Conservation (phyloP, 1,284 basidiomycete genomes). For the Leccinum angustisporum region DNA sequence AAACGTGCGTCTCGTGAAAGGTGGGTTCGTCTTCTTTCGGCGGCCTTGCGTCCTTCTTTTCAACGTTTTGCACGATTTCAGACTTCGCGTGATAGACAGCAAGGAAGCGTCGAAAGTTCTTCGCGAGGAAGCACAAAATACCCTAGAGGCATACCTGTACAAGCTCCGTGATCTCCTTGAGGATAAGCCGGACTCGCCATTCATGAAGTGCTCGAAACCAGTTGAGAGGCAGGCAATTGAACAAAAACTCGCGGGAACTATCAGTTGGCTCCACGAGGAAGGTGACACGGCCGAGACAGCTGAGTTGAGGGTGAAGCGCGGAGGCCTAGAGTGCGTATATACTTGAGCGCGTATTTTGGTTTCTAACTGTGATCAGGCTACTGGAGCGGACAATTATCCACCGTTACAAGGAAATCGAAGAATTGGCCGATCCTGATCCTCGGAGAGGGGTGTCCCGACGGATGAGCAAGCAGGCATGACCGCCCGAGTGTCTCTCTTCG, state of each 20-base stretch:
- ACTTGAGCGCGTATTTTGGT: not conserved
- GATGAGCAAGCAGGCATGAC: too few relatives aligned
- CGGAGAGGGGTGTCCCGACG: too few relatives aligned
- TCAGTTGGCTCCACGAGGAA: conserved; percentile 82
- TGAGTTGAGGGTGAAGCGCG: conserved; percentile 71
- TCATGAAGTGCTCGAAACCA: conserved; percentile 76
- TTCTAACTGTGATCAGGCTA: conserved; percentile 44
- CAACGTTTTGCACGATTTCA: conserved; percentile 34
- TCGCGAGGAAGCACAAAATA: conserved; percentile 89
- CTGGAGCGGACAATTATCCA: conserved; percentile 82
- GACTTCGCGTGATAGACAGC: conserved; percentile 76
- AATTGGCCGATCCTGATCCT: conserved; percentile 37
- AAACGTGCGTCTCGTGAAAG: conserved; percentile 70
- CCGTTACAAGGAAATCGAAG: conserved; percentile 84
- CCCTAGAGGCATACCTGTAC: conserved; percentile 92
- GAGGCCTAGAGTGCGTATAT: conserved; percentile 74
- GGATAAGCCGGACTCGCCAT: conserved; percentile 64
- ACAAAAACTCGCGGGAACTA: conserved; percentile 67
- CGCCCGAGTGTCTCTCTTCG: too few relatives aligned
- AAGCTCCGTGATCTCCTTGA: conserved; percentile 82
- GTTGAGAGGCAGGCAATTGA: conserved; percentile 69
- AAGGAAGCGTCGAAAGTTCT: conserved; percentile 77
- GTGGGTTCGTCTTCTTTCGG: conserved; percentile 40
- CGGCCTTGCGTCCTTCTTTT: not conserved
- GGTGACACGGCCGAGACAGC: conserved; percentile 83